phyloP scores from a whole-genome alignment of 176 grass and related monocot genomes.

The Guadua angustifolia region DNA sequence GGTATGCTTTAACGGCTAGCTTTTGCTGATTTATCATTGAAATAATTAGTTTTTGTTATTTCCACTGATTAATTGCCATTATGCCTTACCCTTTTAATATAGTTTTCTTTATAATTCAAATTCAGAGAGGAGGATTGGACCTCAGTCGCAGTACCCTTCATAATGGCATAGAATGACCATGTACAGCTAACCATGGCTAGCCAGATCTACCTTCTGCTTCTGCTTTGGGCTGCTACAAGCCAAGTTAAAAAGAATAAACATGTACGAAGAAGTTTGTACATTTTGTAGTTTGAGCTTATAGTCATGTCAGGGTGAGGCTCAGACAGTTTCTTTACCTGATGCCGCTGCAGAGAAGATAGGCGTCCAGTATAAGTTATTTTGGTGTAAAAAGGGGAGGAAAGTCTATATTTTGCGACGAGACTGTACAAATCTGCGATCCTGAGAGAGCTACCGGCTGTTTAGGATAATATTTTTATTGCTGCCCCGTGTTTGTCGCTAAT shows the following conservation, averaged over 20 bases:
- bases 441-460: constrained; percentile 44
- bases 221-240: constrained; percentile 67
- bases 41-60: neutral
- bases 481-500: constrained; percentile 35
- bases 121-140: constrained; percentile 86
- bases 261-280: constrained; percentile 78
- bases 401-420: constrained; percentile 65
- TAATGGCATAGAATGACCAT: constrained; percentile 71
- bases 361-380: constrained; percentile 71
- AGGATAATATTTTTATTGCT: constrained; percentile 36
- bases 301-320: constrained; percentile 60
- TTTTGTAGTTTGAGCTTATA: constrained; percentile 87
- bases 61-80: neutral
- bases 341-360: constrained; percentile 68
- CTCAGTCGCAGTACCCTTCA: constrained; percentile 64
- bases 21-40: constrained; percentile 24
- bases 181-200: constrained; percentile 95
- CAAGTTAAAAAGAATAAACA: constrained; percentile 71
- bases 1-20: constrained; percentile 47
- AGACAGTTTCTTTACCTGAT: constrained; percentile 61
- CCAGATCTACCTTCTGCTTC: constrained; percentile 52
- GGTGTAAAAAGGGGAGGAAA: constrained; percentile 72
- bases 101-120: constrained; percentile 19
- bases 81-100: neutral
- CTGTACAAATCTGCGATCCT: constrained; percentile 76